Conservation (phyloP, 345 rosid genomes). For the Populus pruinosa region DNA sequence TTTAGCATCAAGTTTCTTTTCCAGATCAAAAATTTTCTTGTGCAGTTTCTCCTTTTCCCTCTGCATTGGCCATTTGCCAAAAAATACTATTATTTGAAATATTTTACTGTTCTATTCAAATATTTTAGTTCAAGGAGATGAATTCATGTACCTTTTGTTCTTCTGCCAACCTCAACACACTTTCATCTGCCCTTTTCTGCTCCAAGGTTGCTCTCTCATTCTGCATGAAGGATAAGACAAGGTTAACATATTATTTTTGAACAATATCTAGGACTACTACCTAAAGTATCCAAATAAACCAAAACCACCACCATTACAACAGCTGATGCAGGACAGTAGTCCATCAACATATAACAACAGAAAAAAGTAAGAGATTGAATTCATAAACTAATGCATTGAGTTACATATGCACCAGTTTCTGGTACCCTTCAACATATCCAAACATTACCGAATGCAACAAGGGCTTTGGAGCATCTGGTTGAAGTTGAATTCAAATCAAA, state of each 20-base stretch:
- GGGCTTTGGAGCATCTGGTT: neutral
- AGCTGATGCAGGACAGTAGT: neutral
- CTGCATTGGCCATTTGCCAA: constrained; percentile 33
- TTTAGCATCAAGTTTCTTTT: constrained; percentile 51
- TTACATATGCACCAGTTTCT: neutral
- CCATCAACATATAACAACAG: neutral
- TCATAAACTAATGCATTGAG: neutral
- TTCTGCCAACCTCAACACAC: constrained; percentile 51
- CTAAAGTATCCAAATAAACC: neutral
- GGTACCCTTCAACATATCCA: neutral
- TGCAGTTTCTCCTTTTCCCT: constrained; percentile 56
- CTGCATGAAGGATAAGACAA: constrained; percentile 30
- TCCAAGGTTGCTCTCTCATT: constrained; percentile 63
- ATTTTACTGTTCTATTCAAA: neutral
- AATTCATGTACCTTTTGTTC: constrained; percentile 51
- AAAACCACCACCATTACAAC: neutral
- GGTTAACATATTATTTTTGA: constrained; percentile 42
- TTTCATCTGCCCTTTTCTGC: constrained; percentile 65
- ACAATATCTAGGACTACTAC: neutral
- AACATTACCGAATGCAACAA: neutral
- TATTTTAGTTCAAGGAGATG: neutral
- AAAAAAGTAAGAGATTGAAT: neutral
- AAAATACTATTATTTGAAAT: neutral
- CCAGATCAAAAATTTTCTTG: constrained; percentile 44
- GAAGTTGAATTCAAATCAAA: neutral